Evolutionary conservation across 2,329 filamentous ascomycete genomes (phyloP), one percentile per base, ranked within the genome.

Genomic region (Aspergillus neoniger): DNA sequence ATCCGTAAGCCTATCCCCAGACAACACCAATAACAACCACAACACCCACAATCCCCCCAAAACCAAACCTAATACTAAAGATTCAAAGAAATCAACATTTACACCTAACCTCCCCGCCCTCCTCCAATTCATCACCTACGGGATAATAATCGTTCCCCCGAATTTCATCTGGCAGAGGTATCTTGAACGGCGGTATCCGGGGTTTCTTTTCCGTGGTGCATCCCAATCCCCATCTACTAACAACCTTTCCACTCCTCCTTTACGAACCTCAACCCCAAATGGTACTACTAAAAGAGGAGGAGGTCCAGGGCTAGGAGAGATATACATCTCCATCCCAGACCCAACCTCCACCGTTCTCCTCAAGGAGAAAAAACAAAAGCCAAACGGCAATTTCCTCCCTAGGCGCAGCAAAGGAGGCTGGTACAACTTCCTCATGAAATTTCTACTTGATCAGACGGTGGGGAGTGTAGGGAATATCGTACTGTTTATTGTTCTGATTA

Each of bases 101-200:
- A 75, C 79, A 23, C 79, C 96, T 67, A 85, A 92, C 76, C 83
- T 83, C 76, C 77, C 84, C 5, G 86, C 89, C 4, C 82, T 96
- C 47, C 78, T 92, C 67, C 90, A 92, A 72, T 96, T 96, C 76
- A 78, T 91, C 55, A 71, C 91, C 56, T 96, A 89, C 80, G 85
- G 88, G 65, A 72, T 91, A 36, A 72, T 96, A 61, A 88, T 84
- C 75, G 89, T 88, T 43, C 92, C 92, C 2, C 90, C 90, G 48
- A 97, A 97, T 77, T 91, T 92, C 72, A 73, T 91, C 69, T 96
- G 92, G 92, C 92, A 96, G 81, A 83, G 86, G 43, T 91, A 85
- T 71, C 83, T 96, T 55, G 92, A 96, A 76, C 79, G 83, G 5
- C 77, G 81, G 3, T 96, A 92, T 71, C 92, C 92, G 0, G 88